Conservation (phyloP, 2,329 filamentous ascomycete genomes). For the Clonostachys rhizophaga region DNA sequence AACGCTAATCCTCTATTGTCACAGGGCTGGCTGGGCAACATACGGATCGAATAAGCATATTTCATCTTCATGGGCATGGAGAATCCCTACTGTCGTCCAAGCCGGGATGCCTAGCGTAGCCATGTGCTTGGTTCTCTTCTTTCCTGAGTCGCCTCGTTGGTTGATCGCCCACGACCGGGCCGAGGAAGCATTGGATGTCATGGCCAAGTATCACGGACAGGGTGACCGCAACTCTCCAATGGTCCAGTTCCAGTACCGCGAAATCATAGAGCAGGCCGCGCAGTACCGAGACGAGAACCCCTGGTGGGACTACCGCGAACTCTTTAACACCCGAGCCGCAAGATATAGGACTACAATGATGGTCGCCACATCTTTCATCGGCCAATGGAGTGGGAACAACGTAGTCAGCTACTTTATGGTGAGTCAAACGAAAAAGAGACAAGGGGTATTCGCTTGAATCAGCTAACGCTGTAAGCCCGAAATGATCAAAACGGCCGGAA, state of each 20-base stretch:
- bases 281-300: conserved; percentile 47
- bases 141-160: conserved; percentile 61
- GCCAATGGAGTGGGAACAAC: conserved; percentile 39
- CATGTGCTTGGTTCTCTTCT: conserved; percentile 53
- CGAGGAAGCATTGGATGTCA: conserved; percentile 49
- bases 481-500: conserved; percentile 21
- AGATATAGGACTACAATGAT: conserved; percentile 45
- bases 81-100: conserved; percentile 52
- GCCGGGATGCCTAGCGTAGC: conserved; percentile 48
- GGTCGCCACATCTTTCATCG: conserved; percentile 46
- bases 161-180: conserved; percentile 49
- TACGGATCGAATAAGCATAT: conserved; percentile 26
- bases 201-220: conserved; percentile 57
- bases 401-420: conserved; percentile 32
- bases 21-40: conserved; percentile 41
- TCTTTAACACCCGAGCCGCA: conserved; percentile 40
- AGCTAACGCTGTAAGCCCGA: neutral
- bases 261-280: conserved; percentile 46
- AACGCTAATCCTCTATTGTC: neutral
- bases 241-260: conserved; percentile 51
- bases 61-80: conserved; percentile 44
- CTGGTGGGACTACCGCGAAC: conserved; percentile 55
- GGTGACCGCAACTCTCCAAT: conserved; percentile 45
- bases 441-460: neutral
- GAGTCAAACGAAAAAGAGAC: neutral